Evolutionary conservation across 2,329 filamentous ascomycete genomes (phyloP), one percentile per base, ranked within the genome.

Genomic region (Penicillium janthinellum): DNA sequence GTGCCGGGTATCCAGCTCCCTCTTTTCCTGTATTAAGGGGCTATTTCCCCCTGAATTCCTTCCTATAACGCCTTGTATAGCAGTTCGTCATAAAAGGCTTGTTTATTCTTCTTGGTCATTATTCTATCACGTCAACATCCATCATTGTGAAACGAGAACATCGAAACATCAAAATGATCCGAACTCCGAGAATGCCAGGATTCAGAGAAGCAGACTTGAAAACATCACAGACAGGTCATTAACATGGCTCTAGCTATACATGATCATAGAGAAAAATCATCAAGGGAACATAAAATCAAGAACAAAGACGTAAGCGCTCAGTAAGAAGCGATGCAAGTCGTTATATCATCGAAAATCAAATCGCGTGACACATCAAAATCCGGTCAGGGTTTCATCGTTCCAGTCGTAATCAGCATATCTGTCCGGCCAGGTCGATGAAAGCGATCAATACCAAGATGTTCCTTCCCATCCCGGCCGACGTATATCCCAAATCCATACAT

Each of bases 401-500:
- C 71, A 0, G 76, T 76, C 34, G 72, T 75, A 50, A 80, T 76
- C 39, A 79, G 63, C 77, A 80, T 80, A 64, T 81, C 77, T 4
- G 72, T 70, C 54, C 76, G 71, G 22, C 77, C 73, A 35, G 75
- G 74, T 44, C 80, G 74, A 53, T 77, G 72, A 41, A 86, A 76
- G 15, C 84, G 81, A 70, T 88, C 86, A 62, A 88, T 81, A 0
- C 86, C 85, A 11, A 86, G 73, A 70, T 84, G 84, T 64, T 87
- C 84, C 57, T 79, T 80, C 1, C 85, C 85, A 68, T 88, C 86
- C 28, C 84, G 77, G 0, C 85, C 86, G 2, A 81, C 73, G 62
- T 83, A 85, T 17, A 85, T 78, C 1, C 84, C 85, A 68, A 87
- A 86, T 0, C 81, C 84, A 65, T 86, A 88, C 53, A 76, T 75